Evolutionary conservation across 108 stramenopile species (phyloP).

Genomic region (Cyclotella cryptica): DNA sequence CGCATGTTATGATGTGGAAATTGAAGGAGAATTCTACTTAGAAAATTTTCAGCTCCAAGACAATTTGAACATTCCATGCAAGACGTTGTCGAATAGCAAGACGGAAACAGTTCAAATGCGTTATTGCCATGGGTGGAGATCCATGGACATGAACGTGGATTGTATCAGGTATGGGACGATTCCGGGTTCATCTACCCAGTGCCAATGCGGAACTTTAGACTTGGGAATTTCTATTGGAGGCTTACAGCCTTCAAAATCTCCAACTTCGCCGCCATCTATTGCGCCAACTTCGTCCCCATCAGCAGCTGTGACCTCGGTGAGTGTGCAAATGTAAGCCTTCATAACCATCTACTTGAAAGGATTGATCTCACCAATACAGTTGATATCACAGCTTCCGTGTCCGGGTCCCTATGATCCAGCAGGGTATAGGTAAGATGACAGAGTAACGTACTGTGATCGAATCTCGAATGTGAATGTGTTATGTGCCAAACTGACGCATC

Average conservation of each 20-base stretch:
- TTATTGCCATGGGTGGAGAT: background rate
- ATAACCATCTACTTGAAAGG: too few species aligned
- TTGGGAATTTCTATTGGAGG: background rate
- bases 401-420: background rate
- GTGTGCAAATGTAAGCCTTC: too few species aligned
- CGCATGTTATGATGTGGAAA: background rate
- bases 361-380: too few species aligned
- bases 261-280: background rate
- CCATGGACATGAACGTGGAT: background rate
- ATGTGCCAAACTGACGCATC: too few species aligned
- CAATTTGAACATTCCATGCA: slow-evolving; percentile 1
- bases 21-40: background rate
- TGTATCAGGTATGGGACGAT: background rate
- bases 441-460: too few species aligned
- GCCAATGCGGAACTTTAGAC: background rate
- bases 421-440: background rate
- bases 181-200: background rate
- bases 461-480: too few species aligned
- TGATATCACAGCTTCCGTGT: background rate
- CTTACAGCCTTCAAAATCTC: background rate
- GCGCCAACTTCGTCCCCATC: background rate
- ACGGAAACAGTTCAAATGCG: background rate
- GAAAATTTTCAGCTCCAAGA: background rate
- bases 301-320: background rate
- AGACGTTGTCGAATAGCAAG: background rate